Evolutionary conservation across 2,329 filamentous ascomycete genomes (phyloP), one percentile per base, ranked within the genome.

Genomic region (Cladosporium colombiae): DNA sequence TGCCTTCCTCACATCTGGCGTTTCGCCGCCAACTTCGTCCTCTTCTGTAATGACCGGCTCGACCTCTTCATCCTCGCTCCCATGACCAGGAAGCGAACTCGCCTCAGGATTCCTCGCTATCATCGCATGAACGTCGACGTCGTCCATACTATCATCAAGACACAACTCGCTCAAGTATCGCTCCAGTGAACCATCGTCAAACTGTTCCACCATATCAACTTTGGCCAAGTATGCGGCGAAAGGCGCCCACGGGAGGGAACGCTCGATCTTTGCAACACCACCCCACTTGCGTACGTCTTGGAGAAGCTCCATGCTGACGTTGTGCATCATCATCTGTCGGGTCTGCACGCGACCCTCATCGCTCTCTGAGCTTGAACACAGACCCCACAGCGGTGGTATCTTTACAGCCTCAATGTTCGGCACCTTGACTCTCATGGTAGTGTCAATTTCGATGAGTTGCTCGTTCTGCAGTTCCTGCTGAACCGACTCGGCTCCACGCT

Each of bases 71-170:
- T 76, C 74, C 7, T 78, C 77, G 5, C 76, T 72, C 6, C 79
- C 74, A 2, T 71, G 64, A 6, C 69, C 66, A 21, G 80, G 77
- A 3, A 86, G 71, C 18, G 85, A 75, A 21, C 78, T 77, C n/a
- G 86, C 70, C 0, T 81, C 81, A 3, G 80, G 76, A 1, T 75
- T 77, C 69, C 85, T 85, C 80, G 82, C 85, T 3, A 80, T 76
- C 27, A 83, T 70, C 4, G 72, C 71, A 5, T 77, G 75, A 35
- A 81, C 80, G 33, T 80, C 78, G 2, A 81, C 72, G 4, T 78
- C 72, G 10, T 6, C 31, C 11, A 18, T 6, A 23, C 5, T 40
- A 7, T 76, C 74, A 0, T 73, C 69, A 5, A 74, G 60, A 3
- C 67, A 71, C 0, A 81, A 44, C 23, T 76, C 75, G 10, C 68